Base-by-base conservation (phyloP, 176 grass and related monocot genomes). In the Hsuehochloa calcarea region DNA sequence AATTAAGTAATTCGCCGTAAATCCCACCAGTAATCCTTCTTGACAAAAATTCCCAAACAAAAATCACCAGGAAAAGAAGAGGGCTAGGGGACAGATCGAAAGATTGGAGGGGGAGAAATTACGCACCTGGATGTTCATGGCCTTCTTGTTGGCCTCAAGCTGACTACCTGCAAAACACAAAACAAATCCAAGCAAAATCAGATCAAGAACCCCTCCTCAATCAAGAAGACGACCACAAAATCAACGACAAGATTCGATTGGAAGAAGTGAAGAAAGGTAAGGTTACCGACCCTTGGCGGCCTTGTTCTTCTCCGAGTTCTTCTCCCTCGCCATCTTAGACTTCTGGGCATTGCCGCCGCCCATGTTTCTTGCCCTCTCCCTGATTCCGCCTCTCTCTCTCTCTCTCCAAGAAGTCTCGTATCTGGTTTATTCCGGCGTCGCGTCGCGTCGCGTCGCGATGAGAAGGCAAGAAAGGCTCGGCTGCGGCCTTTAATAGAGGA, bases 271-370 rank as follows among this genome's bases (percentile, higher is more conserved):
- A 44, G 50, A 37, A 25, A 14, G 10, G 1, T 44, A 13, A 25
- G 14, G 15, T 27, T 26, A 0, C 23, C 10, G 70, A 97, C 95
- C 96, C 88, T 92, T 98, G 77, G 80, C 0, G 5, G 10, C 72
- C 70, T 93, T 93, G 68, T 92, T 90, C 91, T 98, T 98, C 91
- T 98, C 96, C 47, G 76, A 0, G 85, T 92, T 92, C 91, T 78
- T 93, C 91, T 98, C 96, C 67, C 96, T 70, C 19, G 96, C 96
- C 91, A 77, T 98, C 96, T 88, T 98, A 67, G 96, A 91, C 75
- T 98, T 98, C 86, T 98, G 96, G 4, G 56, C 96, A 64, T 98
- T 95, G 69, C 96, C 96, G 20, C 96, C 96, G n/a, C 96, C 96
- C 96, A 98, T 98, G 34, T 51, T 64, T 64, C 25, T 29, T 34